Conservation (phyloP, 352 stramenopile genomes). For the Phytopythium sindhum region DNA sequence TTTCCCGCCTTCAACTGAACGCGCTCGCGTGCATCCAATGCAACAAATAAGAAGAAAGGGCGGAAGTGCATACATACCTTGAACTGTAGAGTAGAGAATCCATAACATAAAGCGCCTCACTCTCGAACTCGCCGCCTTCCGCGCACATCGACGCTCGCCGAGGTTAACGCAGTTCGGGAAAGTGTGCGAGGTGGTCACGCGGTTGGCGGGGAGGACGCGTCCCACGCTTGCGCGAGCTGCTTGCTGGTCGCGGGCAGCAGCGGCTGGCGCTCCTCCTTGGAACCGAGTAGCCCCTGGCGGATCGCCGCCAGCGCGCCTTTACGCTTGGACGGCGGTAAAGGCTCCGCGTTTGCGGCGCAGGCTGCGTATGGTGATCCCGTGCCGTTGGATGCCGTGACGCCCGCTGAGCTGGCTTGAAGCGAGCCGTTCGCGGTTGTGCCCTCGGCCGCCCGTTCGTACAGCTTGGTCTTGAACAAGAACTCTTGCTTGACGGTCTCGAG, state of each 20-base stretch:
- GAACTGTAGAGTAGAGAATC: neutral
- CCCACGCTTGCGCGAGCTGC: slow-evolving; percentile 48
- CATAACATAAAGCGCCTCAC: neutral
- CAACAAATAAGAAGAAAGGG: slow-evolving; percentile 2
- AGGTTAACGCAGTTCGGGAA: neutral
- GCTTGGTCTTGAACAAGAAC: slow-evolving; percentile 67
- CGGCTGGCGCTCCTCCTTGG: slow-evolving; percentile 55
- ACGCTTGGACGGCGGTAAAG: slow-evolving; percentile 2
- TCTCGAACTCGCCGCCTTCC: neutral
- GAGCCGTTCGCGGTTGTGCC: neutral
- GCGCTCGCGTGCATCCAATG: neutral
- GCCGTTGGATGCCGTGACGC: neutral
- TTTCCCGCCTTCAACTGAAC: neutral
- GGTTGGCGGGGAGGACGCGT: slow-evolving; percentile 15
- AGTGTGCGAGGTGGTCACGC: neutral
- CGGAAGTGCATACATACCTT: neutral
- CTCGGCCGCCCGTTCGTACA: slow-evolving; percentile 49
- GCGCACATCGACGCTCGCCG: neutral
- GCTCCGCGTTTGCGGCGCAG: neutral
- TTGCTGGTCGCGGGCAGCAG: slow-evolving; percentile 42
- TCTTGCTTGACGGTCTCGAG: slow-evolving; percentile 68
- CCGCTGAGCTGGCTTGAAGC: neutral
- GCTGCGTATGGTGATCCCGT: neutral
- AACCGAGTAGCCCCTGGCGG: slow-evolving; percentile 14
- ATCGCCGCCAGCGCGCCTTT: slow-evolving; percentile 7